Evolutionary conservation across 352 stramenopile genomes (phyloP).

Genomic region (Pythium sp.): DNA sequence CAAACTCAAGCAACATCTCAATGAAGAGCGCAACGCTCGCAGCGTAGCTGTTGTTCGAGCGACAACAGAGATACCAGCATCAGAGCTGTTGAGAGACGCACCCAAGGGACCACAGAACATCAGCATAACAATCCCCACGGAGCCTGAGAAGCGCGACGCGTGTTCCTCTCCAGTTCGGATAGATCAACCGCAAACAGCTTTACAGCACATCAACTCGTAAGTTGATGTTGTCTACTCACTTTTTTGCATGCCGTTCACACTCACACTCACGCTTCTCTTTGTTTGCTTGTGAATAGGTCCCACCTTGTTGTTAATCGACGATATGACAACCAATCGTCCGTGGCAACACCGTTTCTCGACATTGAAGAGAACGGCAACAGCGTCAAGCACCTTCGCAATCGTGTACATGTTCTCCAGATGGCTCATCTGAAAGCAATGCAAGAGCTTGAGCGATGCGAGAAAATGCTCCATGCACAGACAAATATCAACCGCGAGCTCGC

Average conservation of each 20-base stretch:
- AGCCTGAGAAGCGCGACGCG: conserved; percentile 53
- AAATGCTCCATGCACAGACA: conserved; percentile 94
- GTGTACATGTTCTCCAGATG: conserved; percentile 87
- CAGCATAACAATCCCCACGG: conserved; percentile 10
- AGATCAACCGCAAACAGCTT: conserved; percentile 9
- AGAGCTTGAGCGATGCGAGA: conserved; percentile 90
- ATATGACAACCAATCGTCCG: conserved; percentile 26
- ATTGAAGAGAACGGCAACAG: conserved; percentile 25
- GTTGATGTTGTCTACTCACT: neutral
- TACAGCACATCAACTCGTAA: conserved; percentile 1
- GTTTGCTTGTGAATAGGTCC: conserved; percentile 21
- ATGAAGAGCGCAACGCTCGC: conserved; percentile 59
- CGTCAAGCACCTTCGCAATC: conserved; percentile 66
- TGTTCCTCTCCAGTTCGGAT: conserved; percentile 59
- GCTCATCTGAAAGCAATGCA: conserved; percentile 88
- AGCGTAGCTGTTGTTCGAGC: conserved; percentile 31
- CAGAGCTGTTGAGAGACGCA: conserved; percentile 13
- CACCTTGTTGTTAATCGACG: conserved; percentile 30
- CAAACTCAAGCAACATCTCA: conserved; percentile 56
- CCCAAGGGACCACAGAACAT: conserved; percentile 5
- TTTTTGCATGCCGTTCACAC: neutral
- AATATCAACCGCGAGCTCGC: conserved; percentile 93
- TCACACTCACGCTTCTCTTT: conserved; percentile 2
- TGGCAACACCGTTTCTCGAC: neutral
- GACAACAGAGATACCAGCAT: conserved; percentile 13